phyloP scores from a whole-genome alignment of 371 early-diverging fungal species.

The Lichtheimia hyalospora region DNA sequence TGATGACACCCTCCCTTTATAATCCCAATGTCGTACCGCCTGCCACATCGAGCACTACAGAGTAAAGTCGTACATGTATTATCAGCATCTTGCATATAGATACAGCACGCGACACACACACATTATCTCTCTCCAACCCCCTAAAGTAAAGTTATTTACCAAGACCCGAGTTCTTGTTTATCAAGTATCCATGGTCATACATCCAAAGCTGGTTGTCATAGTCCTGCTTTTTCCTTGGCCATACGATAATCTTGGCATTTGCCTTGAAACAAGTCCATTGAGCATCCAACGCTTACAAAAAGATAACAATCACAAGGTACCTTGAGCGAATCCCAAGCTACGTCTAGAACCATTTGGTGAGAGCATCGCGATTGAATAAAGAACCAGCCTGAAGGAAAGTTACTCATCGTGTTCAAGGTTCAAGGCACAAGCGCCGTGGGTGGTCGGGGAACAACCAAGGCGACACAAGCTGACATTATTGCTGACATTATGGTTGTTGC shows the following conservation, averaged over 20 bases:
- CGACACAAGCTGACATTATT: no score
- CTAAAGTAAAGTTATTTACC: constrained; percentile 25
- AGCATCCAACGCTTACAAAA: no score
- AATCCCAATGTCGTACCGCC: constrained; percentile 26
- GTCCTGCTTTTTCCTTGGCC: constrained; percentile 35
- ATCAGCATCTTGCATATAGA: no score
- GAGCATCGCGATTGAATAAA: constrained; percentile 44
- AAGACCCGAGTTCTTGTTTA: constrained; percentile 32
- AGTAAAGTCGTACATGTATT: background rate
- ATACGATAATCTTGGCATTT: constrained; percentile 40
- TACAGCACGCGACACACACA: no score
- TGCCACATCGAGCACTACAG: constrained; percentile 41
- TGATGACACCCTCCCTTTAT: background rate
- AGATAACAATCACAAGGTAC: constrained; percentile 11
- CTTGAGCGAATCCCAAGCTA: constrained; percentile 40
- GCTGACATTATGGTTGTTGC: no score
- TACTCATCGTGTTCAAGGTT: constrained; percentile 25
- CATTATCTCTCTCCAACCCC: constrained; percentile 15
- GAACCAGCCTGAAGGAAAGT: constrained; percentile 51
- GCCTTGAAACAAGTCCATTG: constrained; percentile 13
- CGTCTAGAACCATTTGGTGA: constrained; percentile 50
- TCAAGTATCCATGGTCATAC: constrained; percentile 29
- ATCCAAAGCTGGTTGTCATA: constrained; percentile 34
- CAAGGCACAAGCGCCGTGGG: no score
- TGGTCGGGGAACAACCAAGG: no score